Evolutionary conservation across 202 grass and related monocot genomes (phyloP), one percentile per base, ranked within the genome.

Genomic region (Sporobolus alterniflorus): DNA sequence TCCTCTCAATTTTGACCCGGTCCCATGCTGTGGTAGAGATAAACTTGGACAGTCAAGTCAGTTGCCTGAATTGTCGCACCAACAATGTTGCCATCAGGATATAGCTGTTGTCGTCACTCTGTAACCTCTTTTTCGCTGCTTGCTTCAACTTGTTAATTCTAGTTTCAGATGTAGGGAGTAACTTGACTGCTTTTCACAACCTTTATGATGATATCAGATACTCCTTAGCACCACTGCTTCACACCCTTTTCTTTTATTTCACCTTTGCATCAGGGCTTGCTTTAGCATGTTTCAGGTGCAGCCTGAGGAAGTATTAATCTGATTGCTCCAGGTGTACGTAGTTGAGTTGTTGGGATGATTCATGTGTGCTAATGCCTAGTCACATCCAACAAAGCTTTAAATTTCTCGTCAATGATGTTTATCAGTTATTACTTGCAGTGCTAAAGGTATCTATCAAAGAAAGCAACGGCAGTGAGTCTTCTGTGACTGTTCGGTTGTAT

Each of bases 401-500:
- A 30, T 64, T 40, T 67, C 25, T 82, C 24, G 7, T 69, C 54
- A 9, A n/a, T 84, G 30, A 72, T 88, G 46, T 78, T 59, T 73
- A 67, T 65, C 70, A 60, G 24, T 68, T 86, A 54, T 52, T 82
- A 78, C 75, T 62, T 86, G 54, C 60, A 99, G 96, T 99, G 81
- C 80, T 99, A 29, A 99, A 99, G 78, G 93, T 99, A 17, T 94
- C 87, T 78, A 76, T 82, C 18, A 89, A 84, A 86, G 87, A 92
- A 71, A 77, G 75, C 3, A 75, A n/a, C 9, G 86, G 11, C 47
- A 85, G 57, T 25, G 68, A 85, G 71, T 87, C 76, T 76, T 31
- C 84, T 85, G 74, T 99, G 69, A 94, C 93, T 60, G 89, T 99
- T 79, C 93, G 96, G 41, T 79, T 99, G 55, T 99, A 92, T 85